A percentile compares a stretch with the other conserved stretches of the same genome.
These are phyloP conservation scores for Pleurotus djamor DNA, from an alignment of 768 basidiomycete genomes.

Conservation along the genomic window DNA sequence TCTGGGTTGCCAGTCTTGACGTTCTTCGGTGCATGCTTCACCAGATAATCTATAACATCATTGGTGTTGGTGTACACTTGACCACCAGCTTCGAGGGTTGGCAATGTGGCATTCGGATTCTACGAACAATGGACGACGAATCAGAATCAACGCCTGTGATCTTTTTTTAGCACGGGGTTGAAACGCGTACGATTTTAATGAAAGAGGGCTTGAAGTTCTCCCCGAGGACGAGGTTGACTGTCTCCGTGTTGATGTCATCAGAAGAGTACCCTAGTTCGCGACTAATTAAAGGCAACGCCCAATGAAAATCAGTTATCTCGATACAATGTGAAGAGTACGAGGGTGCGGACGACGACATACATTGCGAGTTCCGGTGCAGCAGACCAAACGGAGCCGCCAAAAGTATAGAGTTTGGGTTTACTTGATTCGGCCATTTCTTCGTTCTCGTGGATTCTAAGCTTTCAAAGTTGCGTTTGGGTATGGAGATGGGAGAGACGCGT, in stretches of 20 bases:
- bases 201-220: conserved; percentile 47
- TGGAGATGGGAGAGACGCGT: background rate
- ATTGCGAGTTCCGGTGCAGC: conserved; percentile 22
- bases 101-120: conserved; percentile 44
- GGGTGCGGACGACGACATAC: conserved; percentile 7
- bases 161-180: background rate
- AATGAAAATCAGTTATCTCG: background rate
- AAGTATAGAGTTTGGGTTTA: conserved; percentile 21
- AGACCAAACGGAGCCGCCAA: conserved; percentile 22
- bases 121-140: conserved; percentile 10
- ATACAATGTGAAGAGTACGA: background rate
- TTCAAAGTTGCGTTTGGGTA: background rate
- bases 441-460: background rate
- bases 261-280: conserved; percentile 40
- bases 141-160: too few species aligned
- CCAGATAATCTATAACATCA: conserved; percentile 38
- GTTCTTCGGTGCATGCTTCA: conserved; percentile 32
- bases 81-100: conserved; percentile 34
- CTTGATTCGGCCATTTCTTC: background rate
- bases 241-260: conserved; percentile 29
- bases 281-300: background rate
- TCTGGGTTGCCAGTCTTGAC: conserved; percentile 29
- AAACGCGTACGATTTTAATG: conserved; percentile 30
- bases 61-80: conserved; percentile 34
- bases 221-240: conserved; percentile 41